A percentile compares a stretch with the other conserved stretches of the same genome.
Evolutionary conservation across 2,329 filamentous ascomycete species (phyloP).

Genomic region (Fusarium praegraminearum): DNA sequence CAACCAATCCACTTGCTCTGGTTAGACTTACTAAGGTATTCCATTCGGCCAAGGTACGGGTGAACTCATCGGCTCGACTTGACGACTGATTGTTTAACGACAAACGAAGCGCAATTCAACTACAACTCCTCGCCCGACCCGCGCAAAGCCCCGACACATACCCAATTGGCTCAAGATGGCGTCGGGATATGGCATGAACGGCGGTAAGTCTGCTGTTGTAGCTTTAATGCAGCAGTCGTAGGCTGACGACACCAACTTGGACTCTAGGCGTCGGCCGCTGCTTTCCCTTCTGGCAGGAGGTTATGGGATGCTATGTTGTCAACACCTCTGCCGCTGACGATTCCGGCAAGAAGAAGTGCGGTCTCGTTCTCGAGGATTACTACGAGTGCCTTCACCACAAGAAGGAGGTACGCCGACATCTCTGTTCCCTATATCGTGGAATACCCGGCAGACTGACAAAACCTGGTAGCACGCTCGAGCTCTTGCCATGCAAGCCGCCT

Average conservation of each 20-base stretch:
- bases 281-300: constrained; percentile 99
- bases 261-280: constrained; percentile 76
- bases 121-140: constrained; percentile 39
- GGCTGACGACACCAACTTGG: constrained; percentile 42
- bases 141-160: constrained; percentile 45
- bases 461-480: constrained; percentile 78
- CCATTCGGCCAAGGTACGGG: constrained; percentile 43
- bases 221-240: constrained; percentile 4
- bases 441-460: constrained; percentile 28
- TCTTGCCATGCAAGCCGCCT: constrained; percentile 82
- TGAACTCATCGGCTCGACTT: constrained; percentile 41
- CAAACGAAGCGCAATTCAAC: constrained; percentile 43
- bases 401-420: constrained; percentile 83
- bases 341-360: constrained; percentile 88
- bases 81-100: constrained; percentile 41
- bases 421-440: not conserved
- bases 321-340: constrained; percentile 85
- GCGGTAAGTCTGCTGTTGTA: constrained; percentile 68
- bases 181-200: constrained; percentile 84
- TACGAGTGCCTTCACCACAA: constrained; percentile 99
- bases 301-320: constrained; percentile 97
- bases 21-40: constrained; percentile 2
- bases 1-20: constrained; percentile 38
- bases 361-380: constrained; percentile 90
- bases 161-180: constrained; percentile 69